Percentiles rank a stretch among this genome's conserved stretches.
Conservation (phyloP, 2,329 filamentous ascomycete genomes). For the Cytospora paraplurivora region DNA sequence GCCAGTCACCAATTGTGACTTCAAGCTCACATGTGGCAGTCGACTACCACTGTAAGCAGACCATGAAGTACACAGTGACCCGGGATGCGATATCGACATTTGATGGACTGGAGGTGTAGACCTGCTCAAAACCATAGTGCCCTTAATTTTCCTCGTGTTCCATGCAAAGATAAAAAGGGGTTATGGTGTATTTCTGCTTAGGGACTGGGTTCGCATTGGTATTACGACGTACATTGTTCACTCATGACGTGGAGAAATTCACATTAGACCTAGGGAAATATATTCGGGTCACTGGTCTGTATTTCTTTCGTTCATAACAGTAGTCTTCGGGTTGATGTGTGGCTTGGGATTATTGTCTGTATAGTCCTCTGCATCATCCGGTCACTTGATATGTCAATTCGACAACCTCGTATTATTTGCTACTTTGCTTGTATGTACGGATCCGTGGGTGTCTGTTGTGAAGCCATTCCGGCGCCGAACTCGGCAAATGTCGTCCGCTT, state of each 20-base stretch:
- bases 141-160: slow-evolving; percentile 18
- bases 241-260: not conserved
- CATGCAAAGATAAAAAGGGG: slow-evolving; percentile 20
- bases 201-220: slow-evolving; percentile 20
- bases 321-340: too few relatives aligned
- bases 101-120: slow-evolving; percentile 19
- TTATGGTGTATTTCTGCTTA: slow-evolving; percentile 15
- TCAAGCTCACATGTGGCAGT: slow-evolving; percentile 6
- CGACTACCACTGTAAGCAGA: slow-evolving; percentile 17
- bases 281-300: not conserved
- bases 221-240: slow-evolving; percentile 20
- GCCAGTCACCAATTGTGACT: slow-evolving; percentile 19
- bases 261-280: not conserved
- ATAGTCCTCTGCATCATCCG: too few relatives aligned
- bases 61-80: slow-evolving; percentile 18
- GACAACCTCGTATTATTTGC: too few relatives aligned
- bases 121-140: slow-evolving; percentile 16
- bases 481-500: not conserved
- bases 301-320: accelerated
- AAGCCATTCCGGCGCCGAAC: not conserved
- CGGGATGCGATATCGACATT: slow-evolving; percentile 13
- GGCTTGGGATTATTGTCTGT: too few relatives aligned
- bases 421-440: too few relatives aligned
- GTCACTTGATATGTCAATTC: too few relatives aligned
- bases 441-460: not conserved